phyloP scores from a whole-genome alignment of 169 alveolate genomes.

The Besnoitia besnoiti region DNA sequence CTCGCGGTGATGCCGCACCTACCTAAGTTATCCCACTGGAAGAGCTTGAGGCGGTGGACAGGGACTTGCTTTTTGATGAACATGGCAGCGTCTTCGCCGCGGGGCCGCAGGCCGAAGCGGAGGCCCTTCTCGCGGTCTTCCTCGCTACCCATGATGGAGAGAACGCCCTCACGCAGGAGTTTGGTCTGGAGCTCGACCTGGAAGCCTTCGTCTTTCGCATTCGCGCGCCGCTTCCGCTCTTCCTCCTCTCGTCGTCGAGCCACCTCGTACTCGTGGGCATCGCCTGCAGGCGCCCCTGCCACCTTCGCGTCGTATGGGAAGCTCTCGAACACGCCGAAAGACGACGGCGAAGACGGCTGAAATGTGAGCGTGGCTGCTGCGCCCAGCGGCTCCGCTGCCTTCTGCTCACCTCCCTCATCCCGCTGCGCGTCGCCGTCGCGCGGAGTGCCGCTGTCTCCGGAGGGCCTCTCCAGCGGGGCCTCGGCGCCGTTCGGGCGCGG shows the following conservation, averaged over 20 bases:
- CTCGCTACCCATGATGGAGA: background rate
- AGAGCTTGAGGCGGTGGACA: background rate
- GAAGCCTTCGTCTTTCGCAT: background rate
- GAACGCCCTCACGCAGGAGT: conserved; percentile 10
- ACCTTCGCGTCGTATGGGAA: conserved; percentile 6
- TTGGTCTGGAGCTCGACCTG: conserved; percentile 2
- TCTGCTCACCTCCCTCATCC: too few species aligned
- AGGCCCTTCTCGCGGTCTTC: background rate
- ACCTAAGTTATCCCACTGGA: conserved; percentile 17
- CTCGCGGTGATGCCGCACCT: too few species aligned
- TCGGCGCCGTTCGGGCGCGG: background rate
- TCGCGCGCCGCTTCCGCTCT: background rate
- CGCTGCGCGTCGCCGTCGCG: background rate
- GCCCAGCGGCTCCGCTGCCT: too few species aligned
- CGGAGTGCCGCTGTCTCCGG: background rate
- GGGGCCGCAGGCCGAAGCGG: background rate
- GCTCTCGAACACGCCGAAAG: background rate
- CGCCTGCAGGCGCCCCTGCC: conserved; percentile 22
- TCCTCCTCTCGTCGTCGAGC: background rate
- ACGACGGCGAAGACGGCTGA: background rate
- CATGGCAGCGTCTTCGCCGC: background rate
- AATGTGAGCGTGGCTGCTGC: too few species aligned
- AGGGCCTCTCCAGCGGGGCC: background rate
- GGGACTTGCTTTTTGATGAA: background rate
- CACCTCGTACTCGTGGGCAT: background rate